Conservation (phyloP, 2,329 filamentous ascomycete genomes). For the Neurospora crassa region DNA sequence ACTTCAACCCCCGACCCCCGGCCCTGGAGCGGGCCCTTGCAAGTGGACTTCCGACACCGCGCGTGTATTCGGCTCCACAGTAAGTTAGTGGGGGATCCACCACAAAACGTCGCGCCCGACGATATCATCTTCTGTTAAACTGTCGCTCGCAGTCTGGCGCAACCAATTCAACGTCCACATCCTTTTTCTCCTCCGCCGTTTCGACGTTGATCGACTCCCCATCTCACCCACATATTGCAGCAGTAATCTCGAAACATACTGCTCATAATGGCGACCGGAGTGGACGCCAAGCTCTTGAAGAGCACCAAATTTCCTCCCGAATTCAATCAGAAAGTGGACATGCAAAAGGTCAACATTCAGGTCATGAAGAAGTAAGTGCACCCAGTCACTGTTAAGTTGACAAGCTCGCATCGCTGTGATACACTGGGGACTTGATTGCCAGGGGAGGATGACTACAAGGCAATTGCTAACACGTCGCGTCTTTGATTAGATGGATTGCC, state of each 20-base stretch:
- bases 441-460: constrained; percentile 4
- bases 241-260: background rate
- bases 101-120: constrained; percentile 9
- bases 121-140: constrained; percentile 8
- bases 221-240: background rate
- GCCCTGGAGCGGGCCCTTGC: background rate
- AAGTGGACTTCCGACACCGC: background rate
- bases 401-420: background rate
- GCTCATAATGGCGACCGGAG: constrained; percentile 63
- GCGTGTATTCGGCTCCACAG: background rate
- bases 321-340: constrained; percentile 93
- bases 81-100: constrained; percentile 2
- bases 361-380: constrained; percentile 86
- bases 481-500: constrained; percentile 71
- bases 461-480: constrained; percentile 4
- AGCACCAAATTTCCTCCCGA: constrained; percentile 89
- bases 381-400: background rate
- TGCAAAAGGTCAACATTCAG: constrained; percentile 91
- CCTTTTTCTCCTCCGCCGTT: background rate
- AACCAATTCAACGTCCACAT: background rate
- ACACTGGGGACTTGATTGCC: background rate
- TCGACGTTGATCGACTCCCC: background rate
- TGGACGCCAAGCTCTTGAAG: constrained; percentile 82
- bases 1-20: background rate
- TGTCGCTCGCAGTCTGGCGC: background rate